Conservation (phyloP, 805 yeast species). For the Saccharomyces kudriavzevii region DNA sequence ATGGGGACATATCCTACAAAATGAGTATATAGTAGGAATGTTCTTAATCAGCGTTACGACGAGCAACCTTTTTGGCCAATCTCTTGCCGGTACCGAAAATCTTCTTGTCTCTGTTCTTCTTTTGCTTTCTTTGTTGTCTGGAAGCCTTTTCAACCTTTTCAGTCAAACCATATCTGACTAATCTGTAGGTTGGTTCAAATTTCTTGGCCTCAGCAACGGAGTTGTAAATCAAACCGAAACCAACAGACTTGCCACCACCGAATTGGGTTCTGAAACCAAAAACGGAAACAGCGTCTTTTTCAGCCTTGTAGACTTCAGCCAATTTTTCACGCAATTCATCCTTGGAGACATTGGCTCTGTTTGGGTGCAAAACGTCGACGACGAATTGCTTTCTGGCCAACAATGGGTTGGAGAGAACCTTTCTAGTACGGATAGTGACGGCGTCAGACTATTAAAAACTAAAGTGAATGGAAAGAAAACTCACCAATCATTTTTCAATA, state of each 20-base stretch:
- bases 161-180: conserved; percentile 95
- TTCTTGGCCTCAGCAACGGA: conserved; percentile 91
- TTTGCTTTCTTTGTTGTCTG: conserved; percentile 98
- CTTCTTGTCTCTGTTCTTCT: conserved; percentile 98
- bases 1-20: not conserved
- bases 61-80: conserved; percentile 82
- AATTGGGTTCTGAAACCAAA: conserved; percentile 97
- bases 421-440: conserved; percentile 97
- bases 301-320: conserved; percentile 78
- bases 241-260: conserved; percentile 99
- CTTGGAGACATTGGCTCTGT: conserved; percentile 95
- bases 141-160: conserved; percentile 89
- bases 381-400: conserved; percentile 98
- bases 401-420: conserved; percentile 93
- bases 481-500: not conserved
- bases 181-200: conserved; percentile 97
- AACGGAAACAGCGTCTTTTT: conserved; percentile 86
- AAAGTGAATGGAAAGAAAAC: conserved; percentile 3
- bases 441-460: conserved; percentile 74
- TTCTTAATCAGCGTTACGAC: conserved; percentile 68
- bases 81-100: conserved; percentile 92
- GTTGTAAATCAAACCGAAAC: conserved; percentile 96
- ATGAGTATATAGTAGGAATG: conserved; percentile 1
- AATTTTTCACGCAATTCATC: conserved; percentile 92
- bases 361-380: conserved; percentile 97